Conservation (phyloP, 2,329 filamentous ascomycete genomes). For the Elsinoe fawcettii region DNA sequence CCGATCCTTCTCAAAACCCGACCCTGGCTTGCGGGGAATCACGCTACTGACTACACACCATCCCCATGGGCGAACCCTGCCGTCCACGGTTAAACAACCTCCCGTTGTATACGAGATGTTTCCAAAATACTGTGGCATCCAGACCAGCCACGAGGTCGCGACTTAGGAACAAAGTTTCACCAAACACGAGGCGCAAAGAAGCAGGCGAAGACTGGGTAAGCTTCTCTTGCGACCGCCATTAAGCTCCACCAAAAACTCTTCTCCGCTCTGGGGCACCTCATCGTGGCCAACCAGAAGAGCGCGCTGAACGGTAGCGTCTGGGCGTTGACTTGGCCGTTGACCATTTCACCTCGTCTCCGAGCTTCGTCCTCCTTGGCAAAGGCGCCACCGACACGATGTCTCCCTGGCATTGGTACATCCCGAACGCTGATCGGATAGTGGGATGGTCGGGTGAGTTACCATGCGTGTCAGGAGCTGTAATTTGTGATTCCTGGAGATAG, state of each 20-base stretch:
- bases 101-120: background rate
- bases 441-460: constrained; percentile 5
- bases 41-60: background rate
- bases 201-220: constrained; percentile 11
- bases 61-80: background rate
- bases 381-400: constrained; percentile 6
- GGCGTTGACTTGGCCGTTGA: constrained; percentile 1
- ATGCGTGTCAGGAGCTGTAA: background rate
- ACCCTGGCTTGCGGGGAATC: background rate
- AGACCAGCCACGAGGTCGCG: background rate
- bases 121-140: background rate
- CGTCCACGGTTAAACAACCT: background rate
- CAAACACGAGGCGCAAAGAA: constrained; percentile 5
- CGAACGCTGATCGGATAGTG: background rate
- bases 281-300: background rate
- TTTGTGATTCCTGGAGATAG: background rate
- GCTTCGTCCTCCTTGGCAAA: constrained; percentile 6
- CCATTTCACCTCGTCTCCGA: background rate
- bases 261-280: constrained; percentile 4
- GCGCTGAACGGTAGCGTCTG: background rate
- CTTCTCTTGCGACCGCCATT: constrained; percentile 5
- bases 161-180: background rate
- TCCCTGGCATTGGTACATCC: background rate
- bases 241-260: constrained; percentile 12
- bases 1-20: constrained; percentile 8